Percentiles rank a stretch among this genome's conserved stretches.
Conservation (phyloP, 2,329 filamentous ascomycete species). For the Nemania abortiva region DNA sequence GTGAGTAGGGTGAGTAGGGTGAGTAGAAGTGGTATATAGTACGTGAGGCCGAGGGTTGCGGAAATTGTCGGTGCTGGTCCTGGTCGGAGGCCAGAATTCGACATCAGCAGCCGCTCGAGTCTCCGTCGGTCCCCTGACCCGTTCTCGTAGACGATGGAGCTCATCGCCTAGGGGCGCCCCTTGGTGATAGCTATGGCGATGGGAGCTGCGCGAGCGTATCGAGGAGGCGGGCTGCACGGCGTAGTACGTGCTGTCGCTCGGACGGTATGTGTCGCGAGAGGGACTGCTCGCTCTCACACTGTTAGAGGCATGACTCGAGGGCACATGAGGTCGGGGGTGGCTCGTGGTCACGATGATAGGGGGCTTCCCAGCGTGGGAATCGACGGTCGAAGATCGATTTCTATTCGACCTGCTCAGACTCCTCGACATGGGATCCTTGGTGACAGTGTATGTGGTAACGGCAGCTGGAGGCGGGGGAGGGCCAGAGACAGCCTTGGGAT, state of each 20-base stretch:
- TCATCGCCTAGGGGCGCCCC: conserved; percentile 66
- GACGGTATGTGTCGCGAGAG: conserved; percentile 63
- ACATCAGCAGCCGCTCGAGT: conserved; percentile 54
- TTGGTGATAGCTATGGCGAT: conserved; percentile 57
- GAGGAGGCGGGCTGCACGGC: conserved; percentile 68
- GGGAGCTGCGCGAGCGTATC: conserved; percentile 62
- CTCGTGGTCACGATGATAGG: conserved; percentile 70
- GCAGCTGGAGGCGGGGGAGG: conserved; percentile 55
- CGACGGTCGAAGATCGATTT: conserved; percentile 63
- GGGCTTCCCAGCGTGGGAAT: conserved; percentile 62
- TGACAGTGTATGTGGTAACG: conserved; percentile 68
- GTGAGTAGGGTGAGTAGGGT: conserved; percentile 46
- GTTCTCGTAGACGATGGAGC: conserved; percentile 62
- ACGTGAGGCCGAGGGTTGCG: conserved; percentile 61
- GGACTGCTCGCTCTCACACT: conserved; percentile 60
- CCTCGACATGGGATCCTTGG: conserved; percentile 63
- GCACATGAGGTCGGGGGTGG: conserved; percentile 56
- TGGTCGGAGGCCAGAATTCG: conserved; percentile 53
- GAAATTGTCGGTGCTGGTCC: conserved; percentile 59
- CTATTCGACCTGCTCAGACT: conserved; percentile 59
- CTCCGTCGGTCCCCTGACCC: conserved; percentile 49
- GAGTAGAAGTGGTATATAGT: conserved; percentile 59
- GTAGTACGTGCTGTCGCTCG: conserved; percentile 67
- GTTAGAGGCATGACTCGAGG: conserved; percentile 56
- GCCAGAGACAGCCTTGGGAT: conserved; percentile 46